These are phyloP conservation scores for Spiromastix sp. DNA, from an alignment of 2,329 filamentous ascomycete species.

Conservation along the genomic window DNA sequence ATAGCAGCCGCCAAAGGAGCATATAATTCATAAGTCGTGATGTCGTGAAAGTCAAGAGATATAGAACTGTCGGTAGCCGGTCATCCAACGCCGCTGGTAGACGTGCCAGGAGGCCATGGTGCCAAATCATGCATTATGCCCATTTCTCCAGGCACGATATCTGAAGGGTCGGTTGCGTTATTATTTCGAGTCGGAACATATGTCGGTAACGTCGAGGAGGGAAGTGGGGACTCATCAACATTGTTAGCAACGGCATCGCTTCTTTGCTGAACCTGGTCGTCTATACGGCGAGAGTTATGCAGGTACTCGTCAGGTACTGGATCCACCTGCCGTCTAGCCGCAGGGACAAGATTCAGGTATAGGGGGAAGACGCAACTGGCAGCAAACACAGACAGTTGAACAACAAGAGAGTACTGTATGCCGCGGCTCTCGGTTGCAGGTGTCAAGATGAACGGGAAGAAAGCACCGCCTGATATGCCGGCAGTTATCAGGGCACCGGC, in stretches of 20 bases:
- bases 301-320: conserved; percentile 32
- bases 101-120: background rate
- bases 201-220: background rate
- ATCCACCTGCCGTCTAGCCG: conserved; percentile 41
- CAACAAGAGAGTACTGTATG: conserved; percentile 40
- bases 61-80: too few relatives aligned
- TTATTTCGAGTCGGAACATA: background rate
- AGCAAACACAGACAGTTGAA: conserved; percentile 43
- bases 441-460: conserved; percentile 46
- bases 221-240: background rate
- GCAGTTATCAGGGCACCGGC: conserved; percentile 44
- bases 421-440: conserved; percentile 31
- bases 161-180: background rate
- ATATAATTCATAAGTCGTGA: too few relatives aligned
- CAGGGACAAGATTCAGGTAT: conserved; percentile 40
- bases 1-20: too few relatives aligned
- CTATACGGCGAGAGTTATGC: conserved; percentile 15
- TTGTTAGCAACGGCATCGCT: too few relatives aligned
- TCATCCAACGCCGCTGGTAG: too few relatives aligned
- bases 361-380: conserved; percentile 44
- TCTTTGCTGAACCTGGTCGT: background rate
- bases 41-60: too few relatives aligned
- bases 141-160: conserved; percentile 2
- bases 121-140: conserved; percentile 15
- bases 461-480: conserved; percentile 43